Percentiles rank a stretch among this genome's conserved stretches.
Evolutionary conservation across 1,284 basidiomycete species (phyloP).

Genomic region (Fomitopsis palustris): DNA sequence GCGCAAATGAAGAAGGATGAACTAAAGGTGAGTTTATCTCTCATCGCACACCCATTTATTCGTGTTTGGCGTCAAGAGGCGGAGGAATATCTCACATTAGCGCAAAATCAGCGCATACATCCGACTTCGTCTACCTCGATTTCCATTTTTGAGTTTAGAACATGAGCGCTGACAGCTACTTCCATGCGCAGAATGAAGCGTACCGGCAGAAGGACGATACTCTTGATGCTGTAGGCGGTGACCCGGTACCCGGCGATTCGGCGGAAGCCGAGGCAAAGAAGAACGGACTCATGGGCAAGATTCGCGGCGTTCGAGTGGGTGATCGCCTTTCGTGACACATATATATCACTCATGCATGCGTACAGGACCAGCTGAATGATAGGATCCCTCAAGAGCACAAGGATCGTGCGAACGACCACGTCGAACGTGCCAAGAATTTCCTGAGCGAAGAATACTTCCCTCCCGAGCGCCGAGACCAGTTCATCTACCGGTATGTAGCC

Average conservation of each 20-base stretch:
- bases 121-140: background rate
- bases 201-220: slow-evolving; percentile 32
- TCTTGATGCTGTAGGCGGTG: slow-evolving; percentile 21
- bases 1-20: slow-evolving; percentile 18
- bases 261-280: slow-evolving; percentile 50
- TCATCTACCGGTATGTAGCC: slow-evolving; percentile 58
- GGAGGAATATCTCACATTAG: too few species aligned
- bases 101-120: background rate
- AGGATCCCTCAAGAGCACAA: slow-evolving; percentile 61
- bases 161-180: background rate
- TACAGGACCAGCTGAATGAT: slow-evolving; percentile 44
- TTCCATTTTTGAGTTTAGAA: background rate
- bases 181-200: slow-evolving; percentile 20
- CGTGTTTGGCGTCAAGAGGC: too few species aligned
- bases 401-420: slow-evolving; percentile 47
- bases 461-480: slow-evolving; percentile 80
- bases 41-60: too few species aligned
- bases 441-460: slow-evolving; percentile 83
- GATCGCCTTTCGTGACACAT: background rate
- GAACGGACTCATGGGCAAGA: slow-evolving; percentile 43
- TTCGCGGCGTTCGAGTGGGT: slow-evolving; percentile 37
- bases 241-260: slow-evolving; percentile 29
- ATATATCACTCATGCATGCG: background rate
- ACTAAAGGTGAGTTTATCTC: slow-evolving; percentile 16
- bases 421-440: slow-evolving; percentile 59